Evolutionary conservation across 345 rosid species (phyloP), one percentile per base, ranked within the genome.

Genomic region (Passiflora organensis): DNA sequence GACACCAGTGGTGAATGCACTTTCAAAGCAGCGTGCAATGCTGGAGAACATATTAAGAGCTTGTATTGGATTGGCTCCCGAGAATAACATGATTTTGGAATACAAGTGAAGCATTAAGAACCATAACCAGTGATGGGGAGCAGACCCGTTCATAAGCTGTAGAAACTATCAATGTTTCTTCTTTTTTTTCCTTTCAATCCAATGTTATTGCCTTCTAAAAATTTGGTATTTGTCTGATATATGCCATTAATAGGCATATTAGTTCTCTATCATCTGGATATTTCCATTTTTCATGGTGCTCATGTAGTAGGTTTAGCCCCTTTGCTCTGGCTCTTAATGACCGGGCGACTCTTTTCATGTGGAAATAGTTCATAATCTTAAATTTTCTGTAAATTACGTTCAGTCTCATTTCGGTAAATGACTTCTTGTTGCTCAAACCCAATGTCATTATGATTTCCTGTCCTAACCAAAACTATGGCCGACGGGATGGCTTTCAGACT

Each of bases 21-120:
- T 89, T 56, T 73, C 99, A 0, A 93, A 93, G 86, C 99, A 93
- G 73, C 73, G 97, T 6, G 95, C 97, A 1, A 93, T 93, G 99
- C 85, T 89, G 43, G 99, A 93, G 82, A 93, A 93, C 71, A 89
- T 93, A 41, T 60, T 93, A 69, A 78, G 97, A 81, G 95, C 95
- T 42, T 93, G 99, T 21, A 71, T 93, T 46, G 97, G 99, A 0
- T 72, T 93, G 78, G 84, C 97, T 1, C 97, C 97, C 0, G 99
- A 93, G 77, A 93, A 89, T 75, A 89, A 93, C 83, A 93, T 93
- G 99, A 93, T 89, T 62, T 67, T 93, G 81, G 99, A 93, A 49
- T 93, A 89, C 85, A 93, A 89, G 77, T 89, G 95, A 82, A 8
- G 58, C 18, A 19, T 15, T 6, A 9, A 28, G 25, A 38, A 13